Evolutionary conservation across 306 rosid genomes (phyloP).

Genomic region (Styphnolobium japonicum): DNA sequence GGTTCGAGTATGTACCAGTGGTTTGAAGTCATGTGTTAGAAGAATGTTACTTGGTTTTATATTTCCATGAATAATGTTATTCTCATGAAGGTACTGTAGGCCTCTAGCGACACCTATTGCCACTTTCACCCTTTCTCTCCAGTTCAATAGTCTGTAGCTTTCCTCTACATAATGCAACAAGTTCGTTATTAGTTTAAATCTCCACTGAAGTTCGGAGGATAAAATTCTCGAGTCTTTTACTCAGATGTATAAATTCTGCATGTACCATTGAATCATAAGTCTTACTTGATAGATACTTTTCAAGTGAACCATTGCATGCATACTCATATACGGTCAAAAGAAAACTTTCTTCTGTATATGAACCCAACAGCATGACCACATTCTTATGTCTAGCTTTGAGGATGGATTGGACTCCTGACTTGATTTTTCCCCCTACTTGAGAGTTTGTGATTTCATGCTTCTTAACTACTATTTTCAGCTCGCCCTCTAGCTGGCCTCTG

Average conservation of each 20-base stretch:
- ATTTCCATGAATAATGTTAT: constrained; percentile 72
- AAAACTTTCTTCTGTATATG: constrained; percentile 44
- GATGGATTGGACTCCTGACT: constrained; percentile 54
- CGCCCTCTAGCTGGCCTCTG: constrained; percentile 50
- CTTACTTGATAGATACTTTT: constrained; percentile 75
- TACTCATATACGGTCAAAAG: constrained; percentile 67
- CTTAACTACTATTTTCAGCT: constrained; percentile 61
- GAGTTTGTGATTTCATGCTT: constrained; percentile 52
- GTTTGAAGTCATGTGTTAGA: constrained; percentile 65
- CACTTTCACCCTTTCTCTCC: constrained; percentile 67
- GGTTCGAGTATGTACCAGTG: constrained; percentile 57
- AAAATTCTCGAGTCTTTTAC: neutral
- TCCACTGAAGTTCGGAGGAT: neutral
- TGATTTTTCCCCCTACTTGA: constrained; percentile 56
- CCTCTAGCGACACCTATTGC: constrained; percentile 72
- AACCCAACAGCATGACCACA: constrained; percentile 70
- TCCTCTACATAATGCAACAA: constrained; percentile 48
- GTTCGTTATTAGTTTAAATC: neutral
- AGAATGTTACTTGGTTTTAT: constrained; percentile 79
- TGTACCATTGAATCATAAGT: neutral
- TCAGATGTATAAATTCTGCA: neutral
- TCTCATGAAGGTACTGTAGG: constrained; percentile 61
- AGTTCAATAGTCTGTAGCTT: constrained; percentile 43
- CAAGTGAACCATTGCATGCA: constrained; percentile 80
- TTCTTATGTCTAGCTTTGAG: constrained; percentile 74